Evolutionary conservation across 164 flowering plant genomes (phyloP).

Genomic region (Chloranthus sessilifolius): DNA sequence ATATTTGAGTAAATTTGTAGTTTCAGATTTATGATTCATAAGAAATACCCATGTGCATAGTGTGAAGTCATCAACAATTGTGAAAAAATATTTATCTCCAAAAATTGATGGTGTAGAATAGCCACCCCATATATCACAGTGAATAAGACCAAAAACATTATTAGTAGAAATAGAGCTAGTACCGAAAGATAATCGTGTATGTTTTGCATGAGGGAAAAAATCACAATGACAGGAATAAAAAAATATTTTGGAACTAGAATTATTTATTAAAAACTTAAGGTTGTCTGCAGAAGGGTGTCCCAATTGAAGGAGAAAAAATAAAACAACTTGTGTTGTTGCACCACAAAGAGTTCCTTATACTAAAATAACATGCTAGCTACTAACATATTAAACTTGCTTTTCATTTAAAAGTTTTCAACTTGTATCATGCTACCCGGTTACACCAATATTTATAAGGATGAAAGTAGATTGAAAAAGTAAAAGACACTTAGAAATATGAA

Average conservation of each 20-base stretch:
- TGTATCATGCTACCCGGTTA: too few relatives aligned
- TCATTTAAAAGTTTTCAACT: too few relatives aligned
- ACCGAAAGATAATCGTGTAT: not conserved
- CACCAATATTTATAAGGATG: too few relatives aligned
- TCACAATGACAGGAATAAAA: not conserved
- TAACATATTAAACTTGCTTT: too few relatives aligned
- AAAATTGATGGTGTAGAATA: not conserved
- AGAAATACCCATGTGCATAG: conserved; percentile 13
- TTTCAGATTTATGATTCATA: conserved; percentile 4
- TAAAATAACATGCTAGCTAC: too few relatives aligned
- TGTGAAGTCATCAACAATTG: conserved; percentile 16
- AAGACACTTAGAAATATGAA: too few relatives aligned
- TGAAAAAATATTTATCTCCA: not conserved
- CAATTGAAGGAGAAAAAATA: too few relatives aligned
- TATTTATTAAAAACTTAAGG: not conserved
- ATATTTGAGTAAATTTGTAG: not conserved
- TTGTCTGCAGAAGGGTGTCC: not conserved
- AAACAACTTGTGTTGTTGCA: too few relatives aligned
- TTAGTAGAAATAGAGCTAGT: not conserved
- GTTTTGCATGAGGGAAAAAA: conserved; percentile 1
- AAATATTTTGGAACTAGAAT: not conserved
- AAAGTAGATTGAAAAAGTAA: too few relatives aligned
- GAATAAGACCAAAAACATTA: not conserved
- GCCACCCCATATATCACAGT: not conserved
- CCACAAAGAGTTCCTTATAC: too few relatives aligned